These are phyloP conservation scores for Orbilia brochopaga DNA, from an alignment of 2,329 filamentous ascomycete genomes.

Conservation along the genomic window DNA sequence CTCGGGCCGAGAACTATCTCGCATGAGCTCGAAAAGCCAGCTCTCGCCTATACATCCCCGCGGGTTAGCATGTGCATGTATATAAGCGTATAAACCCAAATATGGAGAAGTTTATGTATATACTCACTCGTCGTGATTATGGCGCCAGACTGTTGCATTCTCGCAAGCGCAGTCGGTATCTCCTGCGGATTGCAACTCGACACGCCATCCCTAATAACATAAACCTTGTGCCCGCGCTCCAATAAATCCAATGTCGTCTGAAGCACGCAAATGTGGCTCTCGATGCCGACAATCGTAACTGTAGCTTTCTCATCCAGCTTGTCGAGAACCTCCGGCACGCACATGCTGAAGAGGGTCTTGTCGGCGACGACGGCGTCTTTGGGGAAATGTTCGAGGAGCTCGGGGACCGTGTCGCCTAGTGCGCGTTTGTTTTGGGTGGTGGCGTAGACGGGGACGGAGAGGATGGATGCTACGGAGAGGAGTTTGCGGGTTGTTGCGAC, in stretches of 20 bases:
- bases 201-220: conserved; percentile 86
- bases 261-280: conserved; percentile 91
- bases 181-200: conserved; percentile 85
- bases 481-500: conserved; percentile 72
- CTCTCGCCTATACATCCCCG: conserved; percentile 28
- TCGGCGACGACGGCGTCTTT: conserved; percentile 69
- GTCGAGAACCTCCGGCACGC: conserved; percentile 61
- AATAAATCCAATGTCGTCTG: conserved; percentile 88
- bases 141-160: conserved; percentile 77
- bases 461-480: conserved; percentile 68
- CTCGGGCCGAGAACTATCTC: conserved; percentile 64
- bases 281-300: conserved; percentile 85
- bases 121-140: conserved; percentile 86
- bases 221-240: conserved; percentile 76
- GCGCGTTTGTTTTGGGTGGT: conserved; percentile 83
- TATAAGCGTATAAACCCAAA: too few relatives aligned
- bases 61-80: neutral
- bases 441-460: conserved; percentile 78
- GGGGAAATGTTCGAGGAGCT: conserved; percentile 65
- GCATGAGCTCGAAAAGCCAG: conserved; percentile 38
- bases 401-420: conserved; percentile 78
- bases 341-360: conserved; percentile 92
- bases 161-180: conserved; percentile 75
- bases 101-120: conserved; percentile 56
- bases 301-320: conserved; percentile 32